Conservation (phyloP, 1,139 yeast genomes). For the Hansenula lynferdii region DNA sequence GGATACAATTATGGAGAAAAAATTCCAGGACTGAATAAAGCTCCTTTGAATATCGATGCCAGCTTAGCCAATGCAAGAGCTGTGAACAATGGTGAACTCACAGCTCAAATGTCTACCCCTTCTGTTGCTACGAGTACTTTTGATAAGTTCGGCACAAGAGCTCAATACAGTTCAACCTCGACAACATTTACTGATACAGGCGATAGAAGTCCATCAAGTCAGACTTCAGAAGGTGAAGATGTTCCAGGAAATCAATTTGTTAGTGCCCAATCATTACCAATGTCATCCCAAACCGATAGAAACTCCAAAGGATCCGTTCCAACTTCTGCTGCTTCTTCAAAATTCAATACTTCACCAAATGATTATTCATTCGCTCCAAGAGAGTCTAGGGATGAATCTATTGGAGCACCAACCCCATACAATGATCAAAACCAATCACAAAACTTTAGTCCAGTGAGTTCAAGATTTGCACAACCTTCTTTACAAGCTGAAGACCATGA, state of each 20-base stretch:
- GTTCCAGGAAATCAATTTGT: not conserved
- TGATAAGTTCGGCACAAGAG: not conserved
- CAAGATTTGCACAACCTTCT: not conserved
- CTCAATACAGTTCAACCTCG: not conserved
- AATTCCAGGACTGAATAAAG: slow-evolving; percentile 1
- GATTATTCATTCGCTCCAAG: not conserved
- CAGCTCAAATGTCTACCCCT: slow-evolving; percentile 1
- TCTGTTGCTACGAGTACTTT: slow-evolving; percentile 1
- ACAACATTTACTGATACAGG: not conserved
- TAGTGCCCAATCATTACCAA: slow-evolving; percentile 1
- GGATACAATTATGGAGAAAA: not conserved
- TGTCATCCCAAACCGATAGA: not conserved
- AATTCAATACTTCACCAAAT: not conserved
- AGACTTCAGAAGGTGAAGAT: not conserved
- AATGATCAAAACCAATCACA: not conserved
- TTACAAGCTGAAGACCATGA: not conserved
- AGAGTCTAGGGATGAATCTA: not conserved
- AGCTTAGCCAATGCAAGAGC: slow-evolving; percentile 9
- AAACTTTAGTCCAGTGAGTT: too few species aligned
- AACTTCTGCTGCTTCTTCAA: not conserved
- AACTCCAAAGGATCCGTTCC: not conserved
- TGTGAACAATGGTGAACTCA: not conserved
- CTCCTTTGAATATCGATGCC: slow-evolving; percentile 13
- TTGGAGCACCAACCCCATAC: too few species aligned
- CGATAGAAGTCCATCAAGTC: not conserved